Percentiles rank a stretch among this genome's conserved stretches.
Conservation (phyloP, 306 rosid species). For the Alnus rubra region DNA sequence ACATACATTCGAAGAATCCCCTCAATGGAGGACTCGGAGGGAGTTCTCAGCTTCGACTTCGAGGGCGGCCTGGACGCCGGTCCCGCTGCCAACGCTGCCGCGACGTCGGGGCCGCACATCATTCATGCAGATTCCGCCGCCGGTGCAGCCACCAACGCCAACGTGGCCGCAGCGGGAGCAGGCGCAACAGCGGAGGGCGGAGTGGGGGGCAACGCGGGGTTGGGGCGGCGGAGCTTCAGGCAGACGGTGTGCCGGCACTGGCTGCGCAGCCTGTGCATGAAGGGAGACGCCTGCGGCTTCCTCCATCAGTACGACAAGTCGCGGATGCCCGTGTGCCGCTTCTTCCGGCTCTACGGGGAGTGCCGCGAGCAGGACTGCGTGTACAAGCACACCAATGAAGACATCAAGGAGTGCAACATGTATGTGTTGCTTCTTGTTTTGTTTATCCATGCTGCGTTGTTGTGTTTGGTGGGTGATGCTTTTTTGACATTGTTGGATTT, state of each 20-base stretch:
- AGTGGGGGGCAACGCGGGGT: slow-evolving; percentile 23
- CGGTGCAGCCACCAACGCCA: background rate
- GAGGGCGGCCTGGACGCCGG: slow-evolving; percentile 90
- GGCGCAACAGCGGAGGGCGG: background rate
- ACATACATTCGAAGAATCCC: background rate
- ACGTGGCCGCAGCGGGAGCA: slow-evolving; percentile 21
- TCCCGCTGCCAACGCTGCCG: slow-evolving; percentile 34
- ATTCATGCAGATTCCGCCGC: slow-evolving; percentile 46
- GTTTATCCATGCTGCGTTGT: background rate
- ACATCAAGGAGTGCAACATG: slow-evolving; percentile 98
- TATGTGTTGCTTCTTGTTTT: slow-evolving; percentile 23
- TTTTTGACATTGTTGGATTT: background rate
- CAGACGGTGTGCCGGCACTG: slow-evolving; percentile 99
- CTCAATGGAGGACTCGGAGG: slow-evolving; percentile 92
- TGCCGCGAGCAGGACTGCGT: slow-evolving; percentile 99
- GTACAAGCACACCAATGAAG: slow-evolving; percentile 95
- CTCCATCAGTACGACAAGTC: slow-evolving; percentile 95
- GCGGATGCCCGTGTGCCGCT: slow-evolving; percentile 95
- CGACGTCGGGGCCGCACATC: slow-evolving; percentile 43
- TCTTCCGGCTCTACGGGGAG: slow-evolving; percentile 87
- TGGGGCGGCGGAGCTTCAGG: slow-evolving; percentile 82
- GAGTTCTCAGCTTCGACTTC: slow-evolving; percentile 95
- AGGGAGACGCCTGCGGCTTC: slow-evolving; percentile 98
- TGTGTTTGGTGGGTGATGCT: background rate
- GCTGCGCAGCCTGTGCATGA: slow-evolving; percentile 94